phyloP scores from a whole-genome alignment of 371 early-diverging fungal species.

The Rhizomucor miehei region DNA sequence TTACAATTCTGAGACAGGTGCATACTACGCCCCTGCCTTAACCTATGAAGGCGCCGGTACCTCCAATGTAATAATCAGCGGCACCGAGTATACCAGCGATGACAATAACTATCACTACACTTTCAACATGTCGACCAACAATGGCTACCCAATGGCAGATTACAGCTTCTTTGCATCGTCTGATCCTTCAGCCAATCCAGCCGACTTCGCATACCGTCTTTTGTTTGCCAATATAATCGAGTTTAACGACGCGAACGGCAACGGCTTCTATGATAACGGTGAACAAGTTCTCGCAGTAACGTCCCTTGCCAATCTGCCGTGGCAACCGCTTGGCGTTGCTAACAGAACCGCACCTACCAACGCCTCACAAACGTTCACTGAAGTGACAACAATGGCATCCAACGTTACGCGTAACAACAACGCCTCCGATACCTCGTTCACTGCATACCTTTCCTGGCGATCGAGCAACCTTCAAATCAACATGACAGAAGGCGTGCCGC shows the following conservation, averaged over 20 bases:
- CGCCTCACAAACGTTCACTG: slow-evolving; percentile 21
- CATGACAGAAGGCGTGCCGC: slow-evolving; percentile 30
- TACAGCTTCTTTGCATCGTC: slow-evolving; percentile 40
- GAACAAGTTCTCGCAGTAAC: slow-evolving; percentile 27
- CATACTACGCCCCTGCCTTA: slow-evolving; percentile 46
- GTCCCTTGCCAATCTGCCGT: slow-evolving; percentile 23
- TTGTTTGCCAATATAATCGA: slow-evolving; percentile 36
- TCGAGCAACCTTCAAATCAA: slow-evolving; percentile 41
- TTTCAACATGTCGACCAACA: slow-evolving; percentile 30
- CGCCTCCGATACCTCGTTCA: slow-evolving; percentile 11
- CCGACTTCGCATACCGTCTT: slow-evolving; percentile 39
- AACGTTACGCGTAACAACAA: slow-evolving; percentile 23
- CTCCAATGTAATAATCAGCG: slow-evolving; percentile 32
- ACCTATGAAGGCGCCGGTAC: slow-evolving; percentile 22
- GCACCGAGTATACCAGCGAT: slow-evolving; percentile 31
- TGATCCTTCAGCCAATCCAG: slow-evolving; percentile 27
- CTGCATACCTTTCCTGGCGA: slow-evolving; percentile 27
- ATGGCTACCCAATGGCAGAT: slow-evolving; percentile 30
- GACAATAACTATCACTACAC: slow-evolving; percentile 33
- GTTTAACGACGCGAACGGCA: slow-evolving; percentile 42
- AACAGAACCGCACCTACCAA: slow-evolving; percentile 34
- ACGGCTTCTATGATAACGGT: slow-evolving; percentile 37
- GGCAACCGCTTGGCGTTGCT: slow-evolving; percentile 32
- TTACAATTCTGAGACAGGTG: slow-evolving; percentile 35
- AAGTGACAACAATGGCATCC: slow-evolving; percentile 23